Evolutionary conservation across 2,329 filamentous ascomycete genomes (phyloP).

Genomic region (Phaeophleospora eucalypticola): DNA sequence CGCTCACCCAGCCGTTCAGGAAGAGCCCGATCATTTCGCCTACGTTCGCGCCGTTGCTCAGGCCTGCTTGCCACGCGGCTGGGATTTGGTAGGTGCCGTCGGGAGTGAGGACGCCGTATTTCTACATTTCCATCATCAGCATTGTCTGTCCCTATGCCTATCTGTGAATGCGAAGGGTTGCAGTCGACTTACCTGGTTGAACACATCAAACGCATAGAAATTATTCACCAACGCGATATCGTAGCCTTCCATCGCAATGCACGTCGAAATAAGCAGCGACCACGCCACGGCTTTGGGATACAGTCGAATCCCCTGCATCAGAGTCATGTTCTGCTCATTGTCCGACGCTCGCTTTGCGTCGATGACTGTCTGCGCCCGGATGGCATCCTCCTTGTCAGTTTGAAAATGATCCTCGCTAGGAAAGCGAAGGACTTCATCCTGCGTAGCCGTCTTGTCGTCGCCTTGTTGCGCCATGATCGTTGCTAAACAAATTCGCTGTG

Average conservation of each 20-base stretch:
- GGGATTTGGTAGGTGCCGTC: slow-evolving; percentile 37
- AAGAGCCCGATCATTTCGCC: slow-evolving; percentile 44
- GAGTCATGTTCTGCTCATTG: slow-evolving; percentile 49
- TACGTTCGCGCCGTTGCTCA: slow-evolving; percentile 46
- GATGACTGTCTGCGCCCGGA: slow-evolving; percentile 34
- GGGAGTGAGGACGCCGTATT: slow-evolving; percentile 39
- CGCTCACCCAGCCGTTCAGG: slow-evolving; percentile 45
- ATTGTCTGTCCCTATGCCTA: no score
- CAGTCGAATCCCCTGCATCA: slow-evolving; percentile 70
- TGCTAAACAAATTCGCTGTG: neutral
- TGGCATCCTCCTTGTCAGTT: slow-evolving; percentile 22
- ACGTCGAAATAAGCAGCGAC: slow-evolving; percentile 83
- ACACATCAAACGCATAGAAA: slow-evolving; percentile 30
- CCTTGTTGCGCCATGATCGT: neutral
- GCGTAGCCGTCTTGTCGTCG: neutral
- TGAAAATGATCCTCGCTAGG: slow-evolving; percentile 31
- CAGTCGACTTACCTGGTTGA: neutral
- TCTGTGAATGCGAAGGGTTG: no score
- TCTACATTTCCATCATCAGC: slow-evolving; percentile 5
- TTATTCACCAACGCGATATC: slow-evolving; percentile 36
- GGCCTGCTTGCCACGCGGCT: slow-evolving; percentile 45
- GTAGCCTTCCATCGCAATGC: slow-evolving; percentile 71
- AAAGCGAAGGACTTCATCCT: slow-evolving; percentile 11
- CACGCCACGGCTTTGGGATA: slow-evolving; percentile 85
- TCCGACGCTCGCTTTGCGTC: slow-evolving; percentile 45